Evolutionary conservation across 176 grass and related monocot species (phyloP).

Genomic region (Bonia amplexicaulis): DNA sequence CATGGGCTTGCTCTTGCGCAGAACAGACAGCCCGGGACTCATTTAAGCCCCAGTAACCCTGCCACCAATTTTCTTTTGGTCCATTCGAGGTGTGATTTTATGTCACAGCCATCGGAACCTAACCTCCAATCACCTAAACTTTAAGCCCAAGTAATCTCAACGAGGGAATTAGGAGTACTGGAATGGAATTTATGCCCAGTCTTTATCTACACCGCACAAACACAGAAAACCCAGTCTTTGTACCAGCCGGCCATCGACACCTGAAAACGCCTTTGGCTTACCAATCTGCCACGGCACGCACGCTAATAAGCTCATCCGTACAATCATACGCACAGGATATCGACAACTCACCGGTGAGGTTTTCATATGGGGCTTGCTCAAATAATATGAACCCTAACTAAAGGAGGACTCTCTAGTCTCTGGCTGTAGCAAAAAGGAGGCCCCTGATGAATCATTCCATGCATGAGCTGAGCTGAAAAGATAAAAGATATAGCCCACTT

Average conservation of each 20-base stretch:
- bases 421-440: neutral
- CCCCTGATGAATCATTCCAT: slow-evolving; percentile 21
- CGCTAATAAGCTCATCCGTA: neutral
- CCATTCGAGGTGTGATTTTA: neutral
- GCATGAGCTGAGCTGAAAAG: slow-evolving; percentile 26
- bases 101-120: neutral
- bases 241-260: neutral
- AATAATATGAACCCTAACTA: neutral
- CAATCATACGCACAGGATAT: neutral
- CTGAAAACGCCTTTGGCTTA: neutral
- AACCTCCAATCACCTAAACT: neutral
- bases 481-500: too few relatives aligned
- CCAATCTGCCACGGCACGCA: slow-evolving; percentile 18
- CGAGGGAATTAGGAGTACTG: neutral
- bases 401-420: neutral
- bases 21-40: neutral
- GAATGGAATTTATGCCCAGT: too few relatives aligned
- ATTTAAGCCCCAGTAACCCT: neutral
- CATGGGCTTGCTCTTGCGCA: neutral
- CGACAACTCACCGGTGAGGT: neutral
- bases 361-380: neutral
- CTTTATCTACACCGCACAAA: too few relatives aligned
- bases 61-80: neutral
- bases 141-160: slow-evolving; percentile 3
- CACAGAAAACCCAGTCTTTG: too few relatives aligned